These are phyloP conservation scores for Mucor circinelloides DNA, from an alignment of 371 early-diverging fungal species.

Conservation along the genomic window DNA sequence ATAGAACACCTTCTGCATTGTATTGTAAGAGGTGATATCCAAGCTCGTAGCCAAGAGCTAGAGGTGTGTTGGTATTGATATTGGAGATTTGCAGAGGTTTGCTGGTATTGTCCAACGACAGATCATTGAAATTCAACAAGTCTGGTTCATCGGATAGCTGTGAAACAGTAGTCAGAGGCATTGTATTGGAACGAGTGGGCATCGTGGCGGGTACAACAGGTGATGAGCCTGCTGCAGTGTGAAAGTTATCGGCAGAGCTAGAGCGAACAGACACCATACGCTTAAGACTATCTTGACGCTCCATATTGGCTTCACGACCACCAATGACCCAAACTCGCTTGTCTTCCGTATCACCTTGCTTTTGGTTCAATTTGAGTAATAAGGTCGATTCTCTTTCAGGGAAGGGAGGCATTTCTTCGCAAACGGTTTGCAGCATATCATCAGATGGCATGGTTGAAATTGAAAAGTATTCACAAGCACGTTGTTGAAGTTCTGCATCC, in stretches of 20 bases:
- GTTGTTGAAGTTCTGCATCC: constrained; percentile 94
- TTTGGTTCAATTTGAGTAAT: constrained; percentile 76
- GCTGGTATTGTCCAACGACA: constrained; percentile 20
- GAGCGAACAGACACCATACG: constrained; percentile 48
- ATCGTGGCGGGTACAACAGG: neutral
- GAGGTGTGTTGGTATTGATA: constrained; percentile 28
- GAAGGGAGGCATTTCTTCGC: constrained; percentile 97
- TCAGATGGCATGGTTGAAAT: constrained; percentile 82
- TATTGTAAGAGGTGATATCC: constrained; percentile 65
- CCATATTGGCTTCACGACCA: constrained; percentile 82
- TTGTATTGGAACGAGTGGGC: constrained; percentile 22
- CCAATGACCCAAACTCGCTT: constrained; percentile 95
- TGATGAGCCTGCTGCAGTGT: neutral
- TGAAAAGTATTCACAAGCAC: constrained; percentile 94
- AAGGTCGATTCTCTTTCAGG: constrained; percentile 93
- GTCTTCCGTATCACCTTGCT: constrained; percentile 90
- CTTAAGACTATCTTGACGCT: constrained; percentile 48
- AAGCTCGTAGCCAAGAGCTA: constrained; percentile 59
- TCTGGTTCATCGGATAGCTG: constrained; percentile 26
- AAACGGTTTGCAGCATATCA: constrained; percentile 88
- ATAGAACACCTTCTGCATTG: constrained; percentile 83
- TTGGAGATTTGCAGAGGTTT: constrained; percentile 10
- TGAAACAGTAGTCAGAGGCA: constrained; percentile 10
- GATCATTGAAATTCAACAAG: constrained; percentile 39
- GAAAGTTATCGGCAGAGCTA: constrained; percentile 30